Evolutionary conservation across 768 basidiomycete species (phyloP), one percentile per base, ranked within the genome.

Genomic region (Leucosporidium creatinivorum): DNA sequence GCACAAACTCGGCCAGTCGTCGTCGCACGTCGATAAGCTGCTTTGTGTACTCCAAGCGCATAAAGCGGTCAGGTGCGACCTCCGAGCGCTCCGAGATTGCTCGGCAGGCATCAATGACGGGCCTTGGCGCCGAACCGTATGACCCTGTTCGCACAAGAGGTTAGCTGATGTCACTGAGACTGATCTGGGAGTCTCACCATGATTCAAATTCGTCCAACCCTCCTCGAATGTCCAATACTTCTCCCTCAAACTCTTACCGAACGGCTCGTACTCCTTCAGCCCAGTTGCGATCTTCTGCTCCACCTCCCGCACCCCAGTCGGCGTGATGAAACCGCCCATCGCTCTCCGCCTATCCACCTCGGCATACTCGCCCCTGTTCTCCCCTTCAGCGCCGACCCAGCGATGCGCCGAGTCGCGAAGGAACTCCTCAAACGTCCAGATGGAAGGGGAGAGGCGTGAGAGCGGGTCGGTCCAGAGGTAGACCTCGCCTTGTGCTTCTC

Each of bases 351-450:
- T 78, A 73, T 86, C 87, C 7, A 86, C 83, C 65, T 85, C 83
- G n/a, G 72, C 77, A 65, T 82, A 84, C 63, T 84, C 81, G 25
- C 74, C 80, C 44, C 39, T 6, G 74, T 68, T 66, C 25, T 79
- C 77, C 9, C 73, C 78, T 13, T 75, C 69, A 0, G 60, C 48
- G 6, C 84, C 85, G 49, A 87, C 82, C 91, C 92, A 93, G 65
- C 87, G 87, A 82, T 84, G 85, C 3, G 89, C 86, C 70, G 85
- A 88, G 36, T 88, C 83, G 74, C 79, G 78, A 36, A 94, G 82
- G 74, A 96, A 96, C 4, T 85, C 83, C n/a, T 85, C 84, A 74
- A 87, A 93, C 0, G 85, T 83, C 93, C 93, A 98, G 6, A 89
- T 78, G 36, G 81, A 80, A 0, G 84, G 80, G 30, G 84, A 80